Evolutionary conservation across 495 filamentous ascomycete species (phyloP).

Genomic region (Lasiosphaeria ovina): DNA sequence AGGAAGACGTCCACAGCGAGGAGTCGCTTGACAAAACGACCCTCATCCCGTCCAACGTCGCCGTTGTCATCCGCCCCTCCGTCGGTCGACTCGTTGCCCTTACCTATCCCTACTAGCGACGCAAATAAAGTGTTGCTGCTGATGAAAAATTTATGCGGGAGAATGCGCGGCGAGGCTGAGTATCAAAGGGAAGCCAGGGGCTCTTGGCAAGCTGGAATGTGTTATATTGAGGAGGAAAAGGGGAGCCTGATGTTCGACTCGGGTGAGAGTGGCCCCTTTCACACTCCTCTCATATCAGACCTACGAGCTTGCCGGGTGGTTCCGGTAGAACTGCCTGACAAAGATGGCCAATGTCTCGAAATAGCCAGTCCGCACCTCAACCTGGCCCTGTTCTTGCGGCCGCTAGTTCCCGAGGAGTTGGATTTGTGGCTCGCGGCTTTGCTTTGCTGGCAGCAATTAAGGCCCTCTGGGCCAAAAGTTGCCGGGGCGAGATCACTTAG

Average conservation of each 20-base stretch:
- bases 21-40: conserved; percentile 49
- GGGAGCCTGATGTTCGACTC: conserved; percentile 64
- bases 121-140: conserved; percentile 62
- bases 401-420: conserved; percentile 70
- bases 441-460: conserved; percentile 90
- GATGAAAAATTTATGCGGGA: conserved; percentile 66
- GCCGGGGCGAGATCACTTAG: conserved; percentile 24
- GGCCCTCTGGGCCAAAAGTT: conserved; percentile 47
- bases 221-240: conserved; percentile 65
- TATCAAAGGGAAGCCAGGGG: conserved; percentile 56
- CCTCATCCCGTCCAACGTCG: conserved; percentile 48
- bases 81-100: conserved; percentile 52
- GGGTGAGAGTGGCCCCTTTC: conserved; percentile 48
- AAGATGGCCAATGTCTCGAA: conserved; percentile 71
- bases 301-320: conserved; percentile 83
- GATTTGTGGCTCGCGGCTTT: conserved; percentile 92
- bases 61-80: conserved; percentile 46
- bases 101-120: conserved; percentile 58
- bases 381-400: conserved; percentile 70
- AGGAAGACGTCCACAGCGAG: conserved; percentile 37
- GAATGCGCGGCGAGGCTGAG: conserved; percentile 68
- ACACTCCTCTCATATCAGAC: conserved; percentile 64
- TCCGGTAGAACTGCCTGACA: conserved; percentile 61
- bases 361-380: conserved; percentile 69
- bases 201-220: conserved; percentile 60